Conservation (phyloP, 2,329 filamentous ascomycete species). For the Curvularia sp. region DNA sequence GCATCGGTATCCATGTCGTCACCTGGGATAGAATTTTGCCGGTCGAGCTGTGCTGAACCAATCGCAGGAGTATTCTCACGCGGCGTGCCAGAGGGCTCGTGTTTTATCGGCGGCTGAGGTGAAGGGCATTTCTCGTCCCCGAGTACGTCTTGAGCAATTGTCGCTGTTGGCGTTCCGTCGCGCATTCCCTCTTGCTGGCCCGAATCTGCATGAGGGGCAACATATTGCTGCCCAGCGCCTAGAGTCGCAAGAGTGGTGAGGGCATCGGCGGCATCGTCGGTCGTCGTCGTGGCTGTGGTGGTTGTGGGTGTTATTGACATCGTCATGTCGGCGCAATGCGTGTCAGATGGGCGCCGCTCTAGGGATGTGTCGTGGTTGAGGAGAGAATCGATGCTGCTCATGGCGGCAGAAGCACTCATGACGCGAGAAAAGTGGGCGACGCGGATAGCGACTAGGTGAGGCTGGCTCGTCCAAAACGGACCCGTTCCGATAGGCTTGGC, state of each 20-base stretch:
- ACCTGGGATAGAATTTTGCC: slow-evolving; percentile 28
- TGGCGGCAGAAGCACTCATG: slow-evolving; percentile 21
- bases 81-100: slow-evolving; percentile 51
- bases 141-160: not conserved
- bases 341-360: slow-evolving; percentile 23
- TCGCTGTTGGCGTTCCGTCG: slow-evolving; percentile 16
- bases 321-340: slow-evolving; percentile 4
- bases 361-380: slow-evolving; percentile 43
- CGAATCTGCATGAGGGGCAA: slow-evolving; percentile 48
- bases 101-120: slow-evolving; percentile 49
- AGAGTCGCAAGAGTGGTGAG: slow-evolving; percentile 47
- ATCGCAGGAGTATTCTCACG: slow-evolving; percentile 44
- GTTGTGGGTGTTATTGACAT: not conserved
- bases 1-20: slow-evolving; percentile 49
- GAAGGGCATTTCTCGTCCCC: slow-evolving; percentile 23
- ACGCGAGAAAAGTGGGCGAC: slow-evolving; percentile 7
- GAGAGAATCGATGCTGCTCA: slow-evolving; percentile 48
- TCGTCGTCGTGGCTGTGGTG: slow-evolving; percentile 27
- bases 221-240: slow-evolving; percentile 43
- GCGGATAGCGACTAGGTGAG: slow-evolving; percentile 1
- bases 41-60: slow-evolving; percentile 24
- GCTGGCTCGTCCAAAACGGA: slow-evolving; percentile 21
- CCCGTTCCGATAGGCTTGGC: slow-evolving; percentile 25
- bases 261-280: slow-evolving; percentile 52
- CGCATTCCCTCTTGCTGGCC: slow-evolving; percentile 34